Evolutionary conservation across 192 early-diverging fungal species (phyloP).

Genomic region (Powellomyces hirtus): DNA sequence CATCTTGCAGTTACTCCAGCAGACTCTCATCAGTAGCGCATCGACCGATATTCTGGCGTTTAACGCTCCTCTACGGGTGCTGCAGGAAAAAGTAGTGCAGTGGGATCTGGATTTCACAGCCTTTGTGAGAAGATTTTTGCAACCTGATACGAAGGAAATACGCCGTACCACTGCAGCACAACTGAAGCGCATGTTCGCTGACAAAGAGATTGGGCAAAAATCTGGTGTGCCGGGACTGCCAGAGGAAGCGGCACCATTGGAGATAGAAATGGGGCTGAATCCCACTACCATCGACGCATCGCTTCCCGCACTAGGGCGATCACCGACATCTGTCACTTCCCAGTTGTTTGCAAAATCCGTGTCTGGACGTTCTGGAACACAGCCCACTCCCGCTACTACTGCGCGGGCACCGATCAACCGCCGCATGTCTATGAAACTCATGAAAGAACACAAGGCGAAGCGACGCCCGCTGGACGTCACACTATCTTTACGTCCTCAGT

Average conservation of each 20-base stretch:
- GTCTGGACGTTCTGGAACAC: neutral
- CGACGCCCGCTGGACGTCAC: constrained; percentile 3
- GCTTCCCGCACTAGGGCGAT: constrained; percentile 47
- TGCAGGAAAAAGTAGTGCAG: constrained; percentile 74
- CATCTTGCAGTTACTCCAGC: constrained; percentile 80
- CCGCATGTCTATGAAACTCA: constrained; percentile 52
- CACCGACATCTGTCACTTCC: constrained; percentile 35
- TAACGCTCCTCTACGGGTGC: constrained; percentile 69
- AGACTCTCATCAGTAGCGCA: constrained; percentile 73
- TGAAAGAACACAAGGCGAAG: constrained; percentile 34
- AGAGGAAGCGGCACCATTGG: constrained; percentile 22
- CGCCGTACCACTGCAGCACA: constrained; percentile 62
- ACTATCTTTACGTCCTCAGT: neutral
- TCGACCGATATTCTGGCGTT: constrained; percentile 79
- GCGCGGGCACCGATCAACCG: constrained; percentile 40
- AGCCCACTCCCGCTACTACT: constrained; percentile 19
- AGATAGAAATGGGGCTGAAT: constrained; percentile 26
- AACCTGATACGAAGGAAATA: constrained; percentile 73
- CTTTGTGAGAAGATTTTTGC: constrained; percentile 76
- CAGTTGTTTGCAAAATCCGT: constrained; percentile 9
- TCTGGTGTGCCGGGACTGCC: constrained; percentile 3
- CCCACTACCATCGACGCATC: constrained; percentile 12
- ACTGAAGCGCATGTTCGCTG: constrained; percentile 62
- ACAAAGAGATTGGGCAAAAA: constrained; percentile 34
- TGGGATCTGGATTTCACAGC: constrained; percentile 87